Evolutionary conservation across 2,329 filamentous ascomycete genomes (phyloP), one percentile per base, ranked within the genome.

Genomic region (Colletotrichum sidae): DNA sequence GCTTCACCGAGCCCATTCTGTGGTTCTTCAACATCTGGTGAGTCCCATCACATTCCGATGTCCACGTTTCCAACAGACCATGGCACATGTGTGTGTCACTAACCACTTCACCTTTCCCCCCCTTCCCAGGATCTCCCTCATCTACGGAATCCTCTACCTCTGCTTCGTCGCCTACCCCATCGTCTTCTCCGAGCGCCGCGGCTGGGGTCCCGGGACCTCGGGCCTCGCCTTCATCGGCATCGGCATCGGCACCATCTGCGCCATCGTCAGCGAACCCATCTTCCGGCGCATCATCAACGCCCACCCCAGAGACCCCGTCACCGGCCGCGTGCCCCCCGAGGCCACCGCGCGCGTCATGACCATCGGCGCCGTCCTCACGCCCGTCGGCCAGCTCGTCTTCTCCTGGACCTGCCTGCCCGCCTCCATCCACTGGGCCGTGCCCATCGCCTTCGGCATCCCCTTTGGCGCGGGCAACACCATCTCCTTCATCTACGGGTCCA

Each of bases 101-200:
- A 25, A 25, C 25, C 25, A 25, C 4, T 25, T 5, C 25, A 25
- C 1, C 11, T 4, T 13, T 42, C 33, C 37, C 15, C 50, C 42
- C 11, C 7, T 2, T 17, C 4, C n/a, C 13, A 68, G 89, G 80
- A 91, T 94, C 74, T 95, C 92, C 1, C 81, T 97, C 44, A 88
- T 97, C 41, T 97, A 97, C 75, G 92, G 89, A 15, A 93, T 97
- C 45, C 82, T 97, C 1, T 96, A 96, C 73, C 88, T 97, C 38
- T 96, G 93, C 78, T 97, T 97, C 79, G 90, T 96, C 13, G 93
- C 92, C 11, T 96, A 96, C 75, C 94, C 94, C 0, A 91, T 96
- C 65, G 91, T 97, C 63, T 97, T 96, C 77, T 83, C 84, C 10
- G 82, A 90, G 45, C 75, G 86, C 63, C 90, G 94, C 15, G 92